Conservation (phyloP, 805 yeast genomes). For the Sugiyamaella valdiviana region DNA sequence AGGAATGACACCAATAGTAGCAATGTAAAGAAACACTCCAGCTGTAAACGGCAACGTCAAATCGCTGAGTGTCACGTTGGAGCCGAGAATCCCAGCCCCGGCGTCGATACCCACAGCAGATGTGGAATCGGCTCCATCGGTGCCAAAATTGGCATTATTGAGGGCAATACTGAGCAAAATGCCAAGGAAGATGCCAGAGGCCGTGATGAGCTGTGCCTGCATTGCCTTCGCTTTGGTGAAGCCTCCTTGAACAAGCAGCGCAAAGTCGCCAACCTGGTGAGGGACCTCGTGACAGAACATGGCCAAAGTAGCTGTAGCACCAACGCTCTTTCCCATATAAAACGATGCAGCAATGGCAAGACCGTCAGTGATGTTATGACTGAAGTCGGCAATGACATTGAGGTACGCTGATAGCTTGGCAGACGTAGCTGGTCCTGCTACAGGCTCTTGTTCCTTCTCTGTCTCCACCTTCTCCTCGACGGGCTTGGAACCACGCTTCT, state of each 20-base stretch:
- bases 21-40: constrained; percentile 70
- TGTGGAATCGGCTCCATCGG: constrained; percentile 13
- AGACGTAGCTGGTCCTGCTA: constrained; percentile 20
- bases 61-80: constrained; percentile 46
- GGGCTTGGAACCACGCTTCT: not conserved
- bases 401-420: constrained; percentile 51
- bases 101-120: not conserved
- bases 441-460: constrained; percentile 5
- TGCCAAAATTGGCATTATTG: constrained; percentile 31
- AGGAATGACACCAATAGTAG: constrained; percentile 70
- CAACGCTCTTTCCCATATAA: constrained; percentile 51
- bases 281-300: constrained; percentile 75
- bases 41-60: constrained; percentile 65
- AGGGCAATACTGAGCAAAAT: constrained; percentile 57
- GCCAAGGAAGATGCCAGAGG: constrained; percentile 59
- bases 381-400: constrained; percentile 61
- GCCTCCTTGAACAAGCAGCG: constrained; percentile 63
- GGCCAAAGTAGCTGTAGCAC: constrained; percentile 64
- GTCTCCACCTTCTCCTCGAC: constrained; percentile 5
- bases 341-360: constrained; percentile 68
- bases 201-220: constrained; percentile 60
- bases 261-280: constrained; percentile 77
- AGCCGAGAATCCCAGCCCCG: constrained; percentile 41
- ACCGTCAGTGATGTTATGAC: constrained; percentile 75
- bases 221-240: constrained; percentile 60